Evolutionary conservation across 208 protist species (phyloP).

Genomic region (Leishmania major): DNA sequence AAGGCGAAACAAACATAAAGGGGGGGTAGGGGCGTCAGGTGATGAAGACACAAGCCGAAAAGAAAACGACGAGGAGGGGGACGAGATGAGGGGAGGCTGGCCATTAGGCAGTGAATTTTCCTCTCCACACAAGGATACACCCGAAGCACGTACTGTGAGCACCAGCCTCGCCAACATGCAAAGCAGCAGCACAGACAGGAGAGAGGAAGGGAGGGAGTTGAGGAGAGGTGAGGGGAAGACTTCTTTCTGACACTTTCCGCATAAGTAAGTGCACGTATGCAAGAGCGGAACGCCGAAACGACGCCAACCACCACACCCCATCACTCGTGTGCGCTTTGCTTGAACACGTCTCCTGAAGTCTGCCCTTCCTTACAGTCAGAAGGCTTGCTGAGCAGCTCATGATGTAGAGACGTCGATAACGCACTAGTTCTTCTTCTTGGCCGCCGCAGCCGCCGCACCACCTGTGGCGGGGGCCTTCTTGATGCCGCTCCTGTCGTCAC

Average conservation of each 20-base stretch:
- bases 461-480: constrained; percentile 11
- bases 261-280: neutral
- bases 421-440: neutral
- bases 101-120: neutral
- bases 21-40: too few relatives aligned
- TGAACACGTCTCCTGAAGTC: neutral
- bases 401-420: too few relatives aligned
- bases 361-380: neutral
- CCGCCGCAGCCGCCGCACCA: neutral
- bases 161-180: neutral
- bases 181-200: neutral
- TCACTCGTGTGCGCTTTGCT: neutral
- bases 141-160: neutral
- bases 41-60: too few relatives aligned
- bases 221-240: neutral
- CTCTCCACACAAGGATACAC: neutral
- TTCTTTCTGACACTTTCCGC: neutral
- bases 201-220: neutral
- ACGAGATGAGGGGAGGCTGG: neutral
- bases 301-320: neutral
- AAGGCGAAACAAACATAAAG: neutral
- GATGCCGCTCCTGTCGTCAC: neutral
- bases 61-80: neutral
- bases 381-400: neutral
- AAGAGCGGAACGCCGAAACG: neutral